phyloP scores from a whole-genome alignment of 208 protist species.

The Acanthamoeba quina region DNA sequence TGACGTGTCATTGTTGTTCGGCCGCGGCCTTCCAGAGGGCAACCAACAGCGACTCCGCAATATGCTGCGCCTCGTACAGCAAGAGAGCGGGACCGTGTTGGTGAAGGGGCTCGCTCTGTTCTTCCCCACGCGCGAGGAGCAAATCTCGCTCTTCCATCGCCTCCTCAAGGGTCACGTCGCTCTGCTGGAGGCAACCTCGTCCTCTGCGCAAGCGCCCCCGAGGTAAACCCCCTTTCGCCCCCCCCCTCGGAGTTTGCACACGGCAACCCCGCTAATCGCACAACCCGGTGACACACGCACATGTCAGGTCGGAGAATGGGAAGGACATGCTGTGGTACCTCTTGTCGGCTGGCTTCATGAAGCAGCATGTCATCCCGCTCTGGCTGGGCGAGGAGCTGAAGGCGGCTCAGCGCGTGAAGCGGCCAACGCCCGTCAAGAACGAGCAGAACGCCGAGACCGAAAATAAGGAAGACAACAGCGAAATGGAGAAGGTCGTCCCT shows the following conservation, averaged over 20 bases:
- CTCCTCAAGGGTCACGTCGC: constrained; percentile 21
- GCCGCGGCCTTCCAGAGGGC: not conserved
- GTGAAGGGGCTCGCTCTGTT: constrained; percentile 12
- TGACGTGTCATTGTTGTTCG: not conserved
- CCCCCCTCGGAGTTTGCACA: not conserved
- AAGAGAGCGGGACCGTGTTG: not conserved
- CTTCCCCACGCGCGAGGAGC: constrained; percentile 25
- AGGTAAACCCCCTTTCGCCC: not conserved
- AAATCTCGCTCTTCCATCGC: not conserved
- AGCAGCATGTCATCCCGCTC: constrained; percentile 16
- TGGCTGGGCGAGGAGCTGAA: constrained; percentile 30
- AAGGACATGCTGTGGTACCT: not conserved
- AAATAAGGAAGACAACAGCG: not conserved
- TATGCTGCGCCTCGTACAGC: constrained; percentile 3
- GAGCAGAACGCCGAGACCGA: not conserved
- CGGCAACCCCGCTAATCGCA: not conserved
- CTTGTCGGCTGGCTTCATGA: not conserved
- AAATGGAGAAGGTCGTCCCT: not conserved
- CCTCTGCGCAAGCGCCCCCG: not conserved
- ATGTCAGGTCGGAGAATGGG: not conserved
- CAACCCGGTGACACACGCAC: not conserved
- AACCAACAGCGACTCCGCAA: not conserved
- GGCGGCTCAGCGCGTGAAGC: not conserved
- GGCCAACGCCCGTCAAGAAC: not conserved
- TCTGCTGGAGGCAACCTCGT: not conserved